Evolutionary conservation across 2,329 filamentous ascomycete species (phyloP).

Genomic region (Calonectria leucothoes): DNA sequence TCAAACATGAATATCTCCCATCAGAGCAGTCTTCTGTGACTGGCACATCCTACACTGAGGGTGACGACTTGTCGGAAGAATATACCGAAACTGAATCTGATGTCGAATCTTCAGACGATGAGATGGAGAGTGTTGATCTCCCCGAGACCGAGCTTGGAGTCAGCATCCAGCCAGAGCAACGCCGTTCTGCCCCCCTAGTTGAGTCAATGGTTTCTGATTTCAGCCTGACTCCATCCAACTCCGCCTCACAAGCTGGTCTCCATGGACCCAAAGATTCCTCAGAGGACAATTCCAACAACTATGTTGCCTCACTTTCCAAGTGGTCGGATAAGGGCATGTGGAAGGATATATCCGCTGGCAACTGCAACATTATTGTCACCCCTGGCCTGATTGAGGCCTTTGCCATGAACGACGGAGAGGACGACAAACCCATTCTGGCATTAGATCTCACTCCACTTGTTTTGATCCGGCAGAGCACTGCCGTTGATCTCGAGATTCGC

Average conservation of each 20-base stretch:
- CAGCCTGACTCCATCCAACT: constrained; percentile 83
- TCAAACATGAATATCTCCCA: constrained; percentile 97
- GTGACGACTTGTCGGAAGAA: constrained; percentile 56
- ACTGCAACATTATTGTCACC: constrained; percentile 66
- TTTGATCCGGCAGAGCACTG: constrained; percentile 88
- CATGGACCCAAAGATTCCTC: constrained; percentile 60
- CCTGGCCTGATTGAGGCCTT: constrained; percentile 71
- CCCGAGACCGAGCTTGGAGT: constrained; percentile 69
- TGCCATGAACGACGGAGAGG: constrained; percentile 46
- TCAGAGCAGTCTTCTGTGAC: constrained; percentile 76
- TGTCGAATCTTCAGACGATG: constrained; percentile 62
- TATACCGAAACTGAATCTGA: constrained; percentile 64
- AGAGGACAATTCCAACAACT: constrained; percentile 58
- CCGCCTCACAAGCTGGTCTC: constrained; percentile 77
- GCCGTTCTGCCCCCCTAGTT: constrained; percentile 38
- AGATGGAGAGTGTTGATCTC: constrained; percentile 70
- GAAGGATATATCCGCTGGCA: constrained; percentile 66
- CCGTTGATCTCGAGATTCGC: constrained; percentile 92
- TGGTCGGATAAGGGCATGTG: constrained; percentile 72
- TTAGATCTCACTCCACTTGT: constrained; percentile 93
- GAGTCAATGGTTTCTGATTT: constrained; percentile 61
- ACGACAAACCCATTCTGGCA: constrained; percentile 67
- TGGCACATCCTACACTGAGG: constrained; percentile 65
- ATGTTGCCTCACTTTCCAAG: constrained; percentile 67
- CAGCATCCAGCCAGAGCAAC: constrained; percentile 57